Percentiles rank a stretch among this genome's conserved stretches.
These are phyloP conservation scores for Dictyostelium discoideum DNA, from an alignment of 78 protist species.

Conservation along the genomic window dicty_2.7 NC_007091.3:2109501-2110000, in stretches of 20 bases:
- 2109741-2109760: slow-evolving; percentile 87
- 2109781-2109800: slow-evolving; percentile 82
- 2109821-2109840: background rate
- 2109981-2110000: too few species aligned
- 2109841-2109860: background rate
- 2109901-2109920: background rate
- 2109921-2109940: too few species aligned
- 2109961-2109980: too few species aligned
- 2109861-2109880: background rate
- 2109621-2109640: slow-evolving; percentile 81
- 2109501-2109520: slow-evolving; percentile 61
- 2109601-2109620: slow-evolving; percentile 78
- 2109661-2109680: slow-evolving; percentile 40
- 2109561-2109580: slow-evolving; percentile 79
- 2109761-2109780: slow-evolving; percentile 90
- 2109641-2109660: slow-evolving; percentile 71
- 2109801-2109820: background rate
- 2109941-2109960: too few species aligned
- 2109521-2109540: slow-evolving; percentile 88
- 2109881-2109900: background rate
- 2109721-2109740: slow-evolving; percentile 87
- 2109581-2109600: slow-evolving; percentile 60
- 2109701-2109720: slow-evolving; percentile 76
- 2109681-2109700: slow-evolving; percentile 78
- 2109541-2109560: slow-evolving; percentile 71